Evolutionary conservation across 2,329 filamentous ascomycete genomes (phyloP).

Genomic region (Microdochium trichocladiopsis): DNA sequence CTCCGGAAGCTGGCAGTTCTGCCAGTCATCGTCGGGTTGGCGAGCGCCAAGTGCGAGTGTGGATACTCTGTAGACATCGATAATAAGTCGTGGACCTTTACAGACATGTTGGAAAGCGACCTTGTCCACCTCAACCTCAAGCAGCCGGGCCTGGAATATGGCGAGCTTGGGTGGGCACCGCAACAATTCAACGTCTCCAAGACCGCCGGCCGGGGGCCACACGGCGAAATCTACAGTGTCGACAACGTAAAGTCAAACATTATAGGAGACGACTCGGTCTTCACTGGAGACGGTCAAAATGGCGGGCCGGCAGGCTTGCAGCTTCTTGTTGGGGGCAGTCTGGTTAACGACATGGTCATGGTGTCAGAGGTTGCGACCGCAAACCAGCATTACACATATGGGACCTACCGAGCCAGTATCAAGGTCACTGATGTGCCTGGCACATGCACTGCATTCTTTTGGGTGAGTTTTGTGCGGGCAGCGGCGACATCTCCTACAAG

Average conservation of each 20-base stretch:
- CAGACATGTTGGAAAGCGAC: conserved; percentile 64
- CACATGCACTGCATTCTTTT: conserved; percentile 76
- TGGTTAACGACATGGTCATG: conserved; percentile 45
- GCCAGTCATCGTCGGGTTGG: conserved; percentile 9
- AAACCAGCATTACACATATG: conserved; percentile 58
- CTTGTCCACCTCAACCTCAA: conserved; percentile 49
- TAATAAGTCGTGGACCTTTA: conserved; percentile 44
- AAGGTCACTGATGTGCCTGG: conserved; percentile 53
- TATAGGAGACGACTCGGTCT: conserved; percentile 30
- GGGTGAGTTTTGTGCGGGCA: conserved; percentile 39
- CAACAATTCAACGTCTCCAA: conserved; percentile 61
- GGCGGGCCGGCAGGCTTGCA: conserved; percentile 45
- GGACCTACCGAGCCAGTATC: conserved; percentile 62
- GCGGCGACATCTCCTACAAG: neutral
- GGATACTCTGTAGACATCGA: conserved; percentile 55
- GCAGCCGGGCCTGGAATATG: conserved; percentile 33
- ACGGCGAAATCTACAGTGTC: conserved; percentile 55
- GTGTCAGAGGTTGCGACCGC: conserved; percentile 58
- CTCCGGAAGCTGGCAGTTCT: conserved; percentile 6
- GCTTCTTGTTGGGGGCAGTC: conserved; percentile 42
- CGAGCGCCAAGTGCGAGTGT: conserved; percentile 56
- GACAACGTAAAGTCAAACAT: conserved; percentile 51
- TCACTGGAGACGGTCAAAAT: conserved; percentile 33
- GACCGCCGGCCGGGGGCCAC: conserved; percentile 51
- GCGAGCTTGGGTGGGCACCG: conserved; percentile 43